Base-by-base conservation (phyloP, 257 asterid species). In the Phtheirospermum japonicum region DNA sequence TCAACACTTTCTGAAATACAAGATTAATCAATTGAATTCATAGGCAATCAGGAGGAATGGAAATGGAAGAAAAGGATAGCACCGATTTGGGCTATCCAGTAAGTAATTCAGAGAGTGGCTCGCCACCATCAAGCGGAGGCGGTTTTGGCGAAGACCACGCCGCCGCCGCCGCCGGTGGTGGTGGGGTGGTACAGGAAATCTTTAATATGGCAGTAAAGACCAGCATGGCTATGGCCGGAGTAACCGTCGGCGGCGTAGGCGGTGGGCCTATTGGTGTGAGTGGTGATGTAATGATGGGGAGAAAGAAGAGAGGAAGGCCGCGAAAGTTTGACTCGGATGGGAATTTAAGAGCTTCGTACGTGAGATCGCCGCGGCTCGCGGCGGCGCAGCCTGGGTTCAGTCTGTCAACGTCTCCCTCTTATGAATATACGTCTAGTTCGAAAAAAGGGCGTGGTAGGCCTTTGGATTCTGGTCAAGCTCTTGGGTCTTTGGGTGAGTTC, bases 11-110 rank as follows among this genome's bases (percentile, higher is more conserved):
- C 31, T 18, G 34, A 49, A 10, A 54, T 60, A 9, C 9, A 12
- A 17, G n/a, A 3, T 33, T 7, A 48, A 51, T 34, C 7, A 5
- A 34, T 13, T 63, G 34, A 50, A 7, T 52, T 36, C 60, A 13
- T 57, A 17, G 32, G 32, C 14, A 36, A 16, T 49, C 11, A 40
- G 59, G 10, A 54, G 55, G 6, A 11, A 76, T 75, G 80, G 82
- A 78, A 51, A 78, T 83, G 78, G 87, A 74, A 26, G 83, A 77
- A 60, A 84, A 80, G 66, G 83, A 75, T 71, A 84, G 80, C 72
- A 77, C 88, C 1, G 93, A 80, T 7, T 74, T 87, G 16, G 95
- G 83, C 36, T 84, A 87, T 39, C 80, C 63, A 2, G 73, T 70
- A 6, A 75, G 61, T 11, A 73, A 73, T 74, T 79, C 85, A 10